Base-by-base conservation (phyloP, 1,139 yeast genomes). In the Yamadazyma sp. region DNA sequence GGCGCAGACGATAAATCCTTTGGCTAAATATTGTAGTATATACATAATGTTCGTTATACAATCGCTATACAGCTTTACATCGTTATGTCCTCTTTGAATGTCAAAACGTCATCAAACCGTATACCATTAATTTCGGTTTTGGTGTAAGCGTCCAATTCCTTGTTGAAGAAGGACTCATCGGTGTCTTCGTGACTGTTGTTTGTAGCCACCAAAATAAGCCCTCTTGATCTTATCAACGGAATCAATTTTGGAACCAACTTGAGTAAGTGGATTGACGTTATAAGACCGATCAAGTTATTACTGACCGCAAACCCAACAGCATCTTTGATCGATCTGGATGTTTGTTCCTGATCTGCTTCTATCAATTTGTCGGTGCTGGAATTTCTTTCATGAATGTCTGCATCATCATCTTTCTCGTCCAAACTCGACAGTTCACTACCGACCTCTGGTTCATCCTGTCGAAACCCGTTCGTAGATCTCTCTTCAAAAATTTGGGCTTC, bases 281-380 rank as follows among this genome's bases (percentile, higher is more conserved):
- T 81, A 16, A 92, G 61, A 16, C 98, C 98, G 46, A 92, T 72
- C 43, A 92, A 69, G 56, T 92, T 92, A 58, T 92, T 92, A 44
- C 76, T 74, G 7, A 83, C 75, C 1, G 97, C 91, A 59, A 88
- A 91, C 43, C 75, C 75, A 2, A 71, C 75, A 1, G 76, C 77
- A 44, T 72, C 75, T 44, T 72, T 71, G 20, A 73, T 69, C 0
- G 76, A 70, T 39, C 73, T 56, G n/a, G 68, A 67, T 2, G 73
- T 64, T 15, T 64, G 56, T 45, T 72, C 77, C 43, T 68, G 75
- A 39, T 59, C 60, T 42, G 56, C 59, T 24, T 58, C 59, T 15
- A 47, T 47, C 22, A 46, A 37, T 37, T 53, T 43, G 36, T 48
- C 48, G 8, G 56, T 43, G 34, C 50, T 50, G 33, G 50, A 42